Conservation (phyloP, 225 moss, liverwort and hornwort species). For the Bryum argenteum region DNA sequence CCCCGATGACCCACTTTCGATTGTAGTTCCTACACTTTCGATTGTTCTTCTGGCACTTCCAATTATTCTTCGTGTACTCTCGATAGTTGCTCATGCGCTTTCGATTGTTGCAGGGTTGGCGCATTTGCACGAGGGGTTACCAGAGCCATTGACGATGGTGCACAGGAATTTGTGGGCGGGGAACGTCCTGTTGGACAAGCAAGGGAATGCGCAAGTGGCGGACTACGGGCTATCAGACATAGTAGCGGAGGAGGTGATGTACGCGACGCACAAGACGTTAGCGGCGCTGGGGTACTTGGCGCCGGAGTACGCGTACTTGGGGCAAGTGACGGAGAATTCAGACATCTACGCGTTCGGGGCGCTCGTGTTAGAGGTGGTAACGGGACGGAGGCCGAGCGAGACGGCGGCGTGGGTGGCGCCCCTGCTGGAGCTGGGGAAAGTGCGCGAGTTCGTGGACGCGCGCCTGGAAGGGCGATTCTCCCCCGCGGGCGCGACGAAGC, state of each 20-base stretch:
- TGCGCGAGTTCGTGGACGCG: constrained; percentile 39
- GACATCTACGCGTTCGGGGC: constrained; percentile 61
- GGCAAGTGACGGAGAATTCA: constrained; percentile 41
- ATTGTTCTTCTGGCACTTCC: too few relatives aligned
- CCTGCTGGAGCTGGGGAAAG: constrained; percentile 33
- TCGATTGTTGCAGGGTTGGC: constrained; percentile 29
- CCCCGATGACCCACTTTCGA: too few relatives aligned
- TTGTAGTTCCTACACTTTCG: too few relatives aligned
- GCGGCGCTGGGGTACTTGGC: constrained; percentile 56
- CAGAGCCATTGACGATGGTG: constrained; percentile 34
- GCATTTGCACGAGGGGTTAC: constrained; percentile 46
- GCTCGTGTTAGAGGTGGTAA: constrained; percentile 49
- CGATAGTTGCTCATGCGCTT: too few relatives aligned
- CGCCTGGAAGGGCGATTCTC: constrained; percentile 35
- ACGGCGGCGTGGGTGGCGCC: constrained; percentile 30
- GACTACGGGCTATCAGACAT: constrained; percentile 57
- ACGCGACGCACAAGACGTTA: constrained; percentile 47
- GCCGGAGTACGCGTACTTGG: constrained; percentile 53
- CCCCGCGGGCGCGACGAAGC: constrained; percentile 33
- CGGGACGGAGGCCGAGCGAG: constrained; percentile 41
- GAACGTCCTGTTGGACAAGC: constrained; percentile 44
- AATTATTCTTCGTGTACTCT: too few relatives aligned
- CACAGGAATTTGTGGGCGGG: constrained; percentile 59
- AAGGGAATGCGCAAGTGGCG: constrained; percentile 39
- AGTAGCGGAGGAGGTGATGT: constrained; percentile 58